Evolutionary conservation across 2,329 filamentous ascomycete species (phyloP), one percentile per base, ranked within the genome.

Genomic region (Penicillium digitatum): DNA sequence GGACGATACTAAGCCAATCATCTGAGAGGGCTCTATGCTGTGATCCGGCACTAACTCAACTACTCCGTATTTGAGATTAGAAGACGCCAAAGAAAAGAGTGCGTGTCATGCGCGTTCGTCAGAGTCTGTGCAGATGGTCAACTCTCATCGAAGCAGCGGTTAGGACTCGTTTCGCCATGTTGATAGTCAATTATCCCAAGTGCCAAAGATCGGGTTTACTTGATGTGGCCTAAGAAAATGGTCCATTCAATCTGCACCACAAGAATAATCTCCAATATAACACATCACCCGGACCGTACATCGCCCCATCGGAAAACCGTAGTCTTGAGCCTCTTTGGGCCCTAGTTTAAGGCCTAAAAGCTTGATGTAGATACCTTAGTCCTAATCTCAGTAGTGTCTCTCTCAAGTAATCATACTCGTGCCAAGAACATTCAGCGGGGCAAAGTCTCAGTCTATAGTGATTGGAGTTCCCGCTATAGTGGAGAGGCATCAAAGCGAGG

Each of bases 381-480:
- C 44, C 26, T 31, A n/a, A 6, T 26, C 20, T n/a, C 18, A 16
- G 18, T 22, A 40, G 18, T 7, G 14, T 18, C 26, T 34, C 43
- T 50, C 12, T 50, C 26, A 44, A 29, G 45, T 32, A 42, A 44
- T 24, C 26, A 39, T n/a, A 20, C 26, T 48, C 9, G 22, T 18
- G 29, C 31, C 37, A 34, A 50, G 45, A 39, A 18, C 37, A 24
- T 38, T 22, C 31, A 37, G 18, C 32, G 38, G 32, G 31, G 32
- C 47, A 24, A 18, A 38, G 24, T 32, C 26, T 50, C 31, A 27
- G 7, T 32, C 20, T n/a, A 38, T 44, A 32, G 31, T 11, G 7
- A 43, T 50, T 38, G 40, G 46, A 27, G 38, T 44, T 48, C 49
- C 39, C 52, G 52, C 52, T 42, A 54, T 43, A 43, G 39, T 35